Evolutionary conservation across 2,329 filamentous ascomycete species (phyloP).

Genomic region (Colletotrichum chrysophilum): DNA sequence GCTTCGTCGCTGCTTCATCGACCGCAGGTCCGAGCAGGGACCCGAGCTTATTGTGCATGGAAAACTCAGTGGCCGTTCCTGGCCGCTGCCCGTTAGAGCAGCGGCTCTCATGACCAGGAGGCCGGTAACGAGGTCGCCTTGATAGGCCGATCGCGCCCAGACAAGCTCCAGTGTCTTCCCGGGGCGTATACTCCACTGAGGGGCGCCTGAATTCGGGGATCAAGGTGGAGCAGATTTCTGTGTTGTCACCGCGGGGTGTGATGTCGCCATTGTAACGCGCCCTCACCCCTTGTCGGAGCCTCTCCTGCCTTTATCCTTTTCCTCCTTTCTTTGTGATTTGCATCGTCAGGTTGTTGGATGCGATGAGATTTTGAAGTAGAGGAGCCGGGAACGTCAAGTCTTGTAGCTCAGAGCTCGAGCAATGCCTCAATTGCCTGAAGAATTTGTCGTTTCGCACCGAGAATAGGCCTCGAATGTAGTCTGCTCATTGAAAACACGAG

Average conservation of each 20-base stretch:
- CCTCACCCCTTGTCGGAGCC: background rate
- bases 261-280: slow-evolving; percentile 1
- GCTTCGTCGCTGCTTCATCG: background rate
- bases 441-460: background rate
- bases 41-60: background rate
- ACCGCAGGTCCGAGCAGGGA: background rate
- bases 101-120: background rate
- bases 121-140: slow-evolving; percentile 6
- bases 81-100: background rate
- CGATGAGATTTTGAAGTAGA: background rate
- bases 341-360: background rate
- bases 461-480: background rate
- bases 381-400: background rate
- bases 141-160: background rate
- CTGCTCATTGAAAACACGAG: background rate
- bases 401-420: background rate
- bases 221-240: background rate
- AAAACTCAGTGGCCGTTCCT: background rate
- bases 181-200: background rate
- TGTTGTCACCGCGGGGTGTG: slow-evolving; percentile 10
- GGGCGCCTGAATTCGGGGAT: background rate
- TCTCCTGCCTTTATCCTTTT: background rate
- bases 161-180: background rate
- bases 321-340: background rate
- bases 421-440: background rate